Evolutionary conservation across 495 filamentous ascomycete species (phyloP).

Genomic region (Trichoderma parareesei): DNA sequence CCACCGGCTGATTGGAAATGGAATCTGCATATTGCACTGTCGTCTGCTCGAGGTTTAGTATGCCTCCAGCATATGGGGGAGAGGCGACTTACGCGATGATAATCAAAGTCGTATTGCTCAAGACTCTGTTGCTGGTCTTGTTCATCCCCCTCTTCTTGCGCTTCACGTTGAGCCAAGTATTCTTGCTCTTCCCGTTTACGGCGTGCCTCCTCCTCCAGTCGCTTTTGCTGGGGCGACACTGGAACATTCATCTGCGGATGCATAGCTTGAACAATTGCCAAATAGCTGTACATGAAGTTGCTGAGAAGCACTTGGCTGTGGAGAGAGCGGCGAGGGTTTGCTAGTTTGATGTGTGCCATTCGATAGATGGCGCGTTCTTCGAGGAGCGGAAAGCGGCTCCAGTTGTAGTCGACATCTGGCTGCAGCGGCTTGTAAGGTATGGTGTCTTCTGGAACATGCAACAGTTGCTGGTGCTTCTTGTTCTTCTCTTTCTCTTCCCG

Average conservation of each 20-base stretch:
- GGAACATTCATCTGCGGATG: conserved; percentile 84
- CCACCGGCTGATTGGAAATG: conserved; percentile 25
- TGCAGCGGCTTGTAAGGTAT: conserved; percentile 57
- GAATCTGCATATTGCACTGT: conserved; percentile 37
- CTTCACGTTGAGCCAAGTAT: conserved; percentile 39
- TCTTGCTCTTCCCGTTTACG: conserved; percentile 59
- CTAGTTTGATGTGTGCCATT: conserved; percentile 98
- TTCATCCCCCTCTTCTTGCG: conserved; percentile 30
- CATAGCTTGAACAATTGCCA: conserved; percentile 98
- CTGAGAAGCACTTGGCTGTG: conserved; percentile 95
- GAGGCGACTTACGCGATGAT: conserved; percentile 38
- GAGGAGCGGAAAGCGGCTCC: conserved; percentile 90
- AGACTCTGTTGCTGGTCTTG: conserved; percentile 31
- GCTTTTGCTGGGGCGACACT: conserved; percentile 54
- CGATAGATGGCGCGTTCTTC: conserved; percentile 97
- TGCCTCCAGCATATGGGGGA: neutral
- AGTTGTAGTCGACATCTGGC: conserved; percentile 87
- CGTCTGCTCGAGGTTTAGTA: conserved; percentile 20
- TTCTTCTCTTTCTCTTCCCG: conserved; percentile 56
- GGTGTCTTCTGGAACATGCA: conserved; percentile 75
- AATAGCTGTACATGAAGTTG: conserved; percentile 99
- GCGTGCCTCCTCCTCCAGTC: conserved; percentile 50
- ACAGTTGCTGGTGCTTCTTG: conserved; percentile 65
- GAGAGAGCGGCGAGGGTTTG: conserved; percentile 85
- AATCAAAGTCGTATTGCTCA: conserved; percentile 41